These are phyloP conservation scores for Solanum corneliomulleri DNA, from an alignment of 257 asterid genomes.

Conservation along the genomic window DNA sequence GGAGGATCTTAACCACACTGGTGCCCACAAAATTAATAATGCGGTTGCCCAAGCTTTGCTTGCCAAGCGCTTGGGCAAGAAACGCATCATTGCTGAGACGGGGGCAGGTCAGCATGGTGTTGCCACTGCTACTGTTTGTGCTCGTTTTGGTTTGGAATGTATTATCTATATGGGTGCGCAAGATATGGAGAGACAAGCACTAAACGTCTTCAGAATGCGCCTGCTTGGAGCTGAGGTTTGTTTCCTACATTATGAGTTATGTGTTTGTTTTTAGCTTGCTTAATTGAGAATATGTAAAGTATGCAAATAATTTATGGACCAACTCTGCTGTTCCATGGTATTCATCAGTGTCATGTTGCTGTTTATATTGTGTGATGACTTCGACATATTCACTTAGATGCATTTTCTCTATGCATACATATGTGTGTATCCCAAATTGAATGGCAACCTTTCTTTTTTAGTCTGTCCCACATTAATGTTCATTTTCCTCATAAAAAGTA, in stretches of 20 bases:
- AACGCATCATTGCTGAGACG: conserved; percentile 88
- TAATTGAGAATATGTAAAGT: neutral
- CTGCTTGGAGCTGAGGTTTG: conserved; percentile 97
- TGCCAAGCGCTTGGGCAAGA: conserved; percentile 85
- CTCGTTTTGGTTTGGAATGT: conserved; percentile 83
- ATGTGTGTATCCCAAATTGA: neutral
- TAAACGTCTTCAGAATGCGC: conserved; percentile 86
- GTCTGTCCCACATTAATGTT: neutral
- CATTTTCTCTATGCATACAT: neutral
- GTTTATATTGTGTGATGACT: neutral
- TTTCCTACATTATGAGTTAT: conserved; percentile 6
- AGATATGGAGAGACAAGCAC: conserved; percentile 96
- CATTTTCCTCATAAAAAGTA: neutral
- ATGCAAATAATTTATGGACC: neutral
- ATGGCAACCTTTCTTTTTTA: neutral
- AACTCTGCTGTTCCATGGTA: neutral
- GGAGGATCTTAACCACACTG: conserved; percentile 95
- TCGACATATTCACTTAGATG: neutral
- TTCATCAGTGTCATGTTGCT: neutral
- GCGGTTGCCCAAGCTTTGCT: conserved; percentile 89
- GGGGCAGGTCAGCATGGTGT: conserved; percentile 99
- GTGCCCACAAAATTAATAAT: conserved; percentile 94
- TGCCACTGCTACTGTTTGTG: conserved; percentile 96
- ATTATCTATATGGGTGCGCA: conserved; percentile 93
- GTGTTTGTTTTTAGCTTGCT: neutral